phyloP scores from a whole-genome alignment of 257 asterid species.

The Solanum arcanum region DNA sequence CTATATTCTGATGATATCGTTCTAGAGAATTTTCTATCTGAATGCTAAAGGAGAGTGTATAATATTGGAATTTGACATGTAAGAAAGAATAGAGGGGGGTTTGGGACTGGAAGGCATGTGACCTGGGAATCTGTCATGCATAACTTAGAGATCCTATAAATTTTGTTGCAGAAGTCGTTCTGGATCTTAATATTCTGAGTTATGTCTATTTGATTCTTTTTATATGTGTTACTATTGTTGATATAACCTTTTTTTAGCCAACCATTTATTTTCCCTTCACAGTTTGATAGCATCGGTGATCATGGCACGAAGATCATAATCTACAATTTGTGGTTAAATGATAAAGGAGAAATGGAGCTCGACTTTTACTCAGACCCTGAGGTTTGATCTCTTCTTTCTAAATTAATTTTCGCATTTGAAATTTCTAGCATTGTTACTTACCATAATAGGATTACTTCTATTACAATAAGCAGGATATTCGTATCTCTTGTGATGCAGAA shows the following conservation, averaged over 20 bases:
- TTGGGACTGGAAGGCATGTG: background rate
- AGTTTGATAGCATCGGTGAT: slow-evolving; percentile 69
- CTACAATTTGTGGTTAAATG: slow-evolving; percentile 70
- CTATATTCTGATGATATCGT: background rate
- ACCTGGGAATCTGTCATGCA: background rate
- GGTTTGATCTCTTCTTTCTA: slow-evolving; percentile 23
- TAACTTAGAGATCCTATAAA: background rate
- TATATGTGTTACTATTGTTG: background rate
- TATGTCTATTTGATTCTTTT: background rate
- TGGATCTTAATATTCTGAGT: background rate
- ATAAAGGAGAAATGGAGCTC: slow-evolving; percentile 76
- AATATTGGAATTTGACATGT: background rate
- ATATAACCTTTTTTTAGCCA: background rate
- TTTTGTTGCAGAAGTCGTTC: background rate
- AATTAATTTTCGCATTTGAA: slow-evolving; percentile 3
- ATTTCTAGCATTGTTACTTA: background rate
- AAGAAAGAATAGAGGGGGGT: background rate
- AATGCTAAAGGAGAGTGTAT: background rate
- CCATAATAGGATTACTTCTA: slow-evolving; percentile 1
- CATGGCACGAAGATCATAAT: slow-evolving; percentile 75
- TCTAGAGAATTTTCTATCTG: background rate
- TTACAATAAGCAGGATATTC: slow-evolving; percentile 55
- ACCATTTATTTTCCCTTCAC: slow-evolving; percentile 9
- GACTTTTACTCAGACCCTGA: slow-evolving; percentile 70
- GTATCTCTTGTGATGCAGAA: slow-evolving; percentile 27